These are phyloP conservation scores for Diaporthe nobilis DNA, from an alignment of 2,329 filamentous ascomycete genomes.

Conservation along the genomic window DNA sequence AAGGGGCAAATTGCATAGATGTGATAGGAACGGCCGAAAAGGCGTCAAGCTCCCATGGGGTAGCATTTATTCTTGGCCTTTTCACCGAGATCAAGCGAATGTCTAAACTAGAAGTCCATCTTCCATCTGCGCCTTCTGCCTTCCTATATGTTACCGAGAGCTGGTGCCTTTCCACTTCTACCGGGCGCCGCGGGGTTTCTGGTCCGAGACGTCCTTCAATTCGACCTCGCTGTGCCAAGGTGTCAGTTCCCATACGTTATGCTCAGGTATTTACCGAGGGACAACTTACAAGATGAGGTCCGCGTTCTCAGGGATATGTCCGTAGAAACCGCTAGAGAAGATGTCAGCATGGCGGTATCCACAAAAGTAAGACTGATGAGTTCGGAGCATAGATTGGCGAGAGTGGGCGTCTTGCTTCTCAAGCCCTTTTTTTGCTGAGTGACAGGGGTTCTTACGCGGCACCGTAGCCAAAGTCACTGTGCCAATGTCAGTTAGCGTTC, in stretches of 20 bases:
- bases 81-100: constrained; percentile 22
- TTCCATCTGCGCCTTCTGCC: neutral
- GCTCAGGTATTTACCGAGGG: neutral
- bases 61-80: constrained; percentile 8
- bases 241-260: constrained; percentile 42
- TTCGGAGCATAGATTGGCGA: neutral
- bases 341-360: constrained; percentile 43
- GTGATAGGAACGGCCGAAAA: neutral
- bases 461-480: constrained; percentile 76
- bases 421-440: neutral
- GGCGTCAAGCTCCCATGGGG: constrained; percentile 8
- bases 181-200: constrained; percentile 8
- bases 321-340: constrained; percentile 78
- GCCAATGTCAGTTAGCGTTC: constrained; percentile 11
- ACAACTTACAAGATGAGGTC: constrained; percentile 86
- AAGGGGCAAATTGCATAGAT: neutral
- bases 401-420: constrained; percentile 1
- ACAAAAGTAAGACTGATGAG: neutral
- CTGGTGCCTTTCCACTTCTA: constrained; percentile 36
- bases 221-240: constrained; percentile 49
- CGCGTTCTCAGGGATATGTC: constrained; percentile 81
- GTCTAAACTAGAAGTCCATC: constrained; percentile 16
- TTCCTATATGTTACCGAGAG: neutral
- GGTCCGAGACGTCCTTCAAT: constrained; percentile 48
- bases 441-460: constrained; percentile 61